Conservation (phyloP, 1,284 basidiomycete genomes). For the Retiboletus fuscus region DNA sequence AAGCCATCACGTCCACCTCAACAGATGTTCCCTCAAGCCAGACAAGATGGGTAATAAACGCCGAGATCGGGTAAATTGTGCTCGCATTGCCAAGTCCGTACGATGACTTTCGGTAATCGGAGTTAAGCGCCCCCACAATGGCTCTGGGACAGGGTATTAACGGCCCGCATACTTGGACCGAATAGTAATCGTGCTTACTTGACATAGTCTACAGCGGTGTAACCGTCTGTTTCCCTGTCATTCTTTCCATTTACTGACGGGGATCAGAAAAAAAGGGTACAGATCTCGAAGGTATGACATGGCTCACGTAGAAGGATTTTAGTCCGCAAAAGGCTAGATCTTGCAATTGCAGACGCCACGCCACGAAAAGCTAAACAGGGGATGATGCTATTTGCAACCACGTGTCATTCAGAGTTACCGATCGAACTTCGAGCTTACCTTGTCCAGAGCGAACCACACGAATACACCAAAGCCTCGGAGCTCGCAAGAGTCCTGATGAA, state of each 20-base stretch:
- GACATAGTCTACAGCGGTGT: conserved; percentile 88
- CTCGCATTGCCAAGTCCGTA: conserved; percentile 69
- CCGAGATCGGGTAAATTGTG: conserved; percentile 74
- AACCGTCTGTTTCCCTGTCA: conserved; percentile 91
- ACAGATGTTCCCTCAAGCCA: conserved; percentile 76
- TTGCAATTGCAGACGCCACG: conserved; percentile 83
- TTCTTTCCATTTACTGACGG: conserved; percentile 85
- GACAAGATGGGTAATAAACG: conserved; percentile 87
- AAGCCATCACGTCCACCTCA: conserved; percentile 66
- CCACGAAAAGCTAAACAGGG: conserved; percentile 91
- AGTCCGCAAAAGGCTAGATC: conserved; percentile 75
- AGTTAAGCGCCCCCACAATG: conserved; percentile 79
- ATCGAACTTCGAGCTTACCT: conserved; percentile 60
- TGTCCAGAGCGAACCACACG: conserved; percentile 94
- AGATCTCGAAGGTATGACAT: conserved; percentile 7
- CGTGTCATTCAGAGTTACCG: conserved; percentile 28
- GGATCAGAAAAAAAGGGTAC: conserved; percentile 21
- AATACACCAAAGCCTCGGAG: conserved; percentile 87
- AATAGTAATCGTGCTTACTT: conserved; percentile 55
- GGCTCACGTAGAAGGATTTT: conserved; percentile 87
- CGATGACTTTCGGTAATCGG: conserved; percentile 61
- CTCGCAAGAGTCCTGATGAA: conserved; percentile 75
- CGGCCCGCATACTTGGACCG: conserved; percentile 16
- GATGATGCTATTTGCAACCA: conserved; percentile 70
- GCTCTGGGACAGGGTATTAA: conserved; percentile 58